A percentile compares a stretch with the other conserved stretches of the same genome.
Conservation (phyloP, 495 filamentous ascomycete genomes). For the Hypomontagnella submonticulosa region DNA sequence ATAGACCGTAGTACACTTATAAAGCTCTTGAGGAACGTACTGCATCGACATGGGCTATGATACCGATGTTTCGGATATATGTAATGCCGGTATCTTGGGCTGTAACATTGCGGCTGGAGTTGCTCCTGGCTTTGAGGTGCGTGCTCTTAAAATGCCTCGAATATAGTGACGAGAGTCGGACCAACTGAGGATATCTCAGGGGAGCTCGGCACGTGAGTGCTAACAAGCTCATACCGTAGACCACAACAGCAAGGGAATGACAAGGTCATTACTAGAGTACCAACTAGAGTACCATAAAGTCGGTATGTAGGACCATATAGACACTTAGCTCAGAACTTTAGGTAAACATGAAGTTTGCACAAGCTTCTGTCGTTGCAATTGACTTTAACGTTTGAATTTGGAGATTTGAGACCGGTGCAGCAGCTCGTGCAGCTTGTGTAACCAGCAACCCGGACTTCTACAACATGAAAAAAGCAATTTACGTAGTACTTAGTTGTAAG, state of each 20-base stretch:
- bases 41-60: conserved; percentile 99
- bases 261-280: conserved; percentile 17
- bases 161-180: conserved; percentile 23
- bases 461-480: not conserved
- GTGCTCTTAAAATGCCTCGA: conserved; percentile 17
- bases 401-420: too few relatives aligned
- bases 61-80: conserved; percentile 91
- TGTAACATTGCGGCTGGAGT: conserved; percentile 17
- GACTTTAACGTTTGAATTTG: not conserved
- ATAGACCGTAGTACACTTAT: conserved; percentile 4
- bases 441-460: too few relatives aligned
- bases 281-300: not conserved
- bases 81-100: conserved; percentile 52
- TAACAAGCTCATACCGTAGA: conserved; percentile 44
- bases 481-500: not conserved
- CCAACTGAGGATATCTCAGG: conserved; percentile 36
- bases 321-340: not conserved
- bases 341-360: not conserved
- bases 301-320: not conserved
- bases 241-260: conserved; percentile 6
- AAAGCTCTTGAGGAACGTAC: conserved; percentile 57
- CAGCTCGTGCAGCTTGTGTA: too few relatives aligned
- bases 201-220: conserved; percentile 41
- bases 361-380: conserved; percentile 1
- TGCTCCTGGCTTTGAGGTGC: conserved; percentile 16